Evolutionary conservation across 306 rosid species (phyloP).

Genomic region (Gillenia trifoliata): DNA sequence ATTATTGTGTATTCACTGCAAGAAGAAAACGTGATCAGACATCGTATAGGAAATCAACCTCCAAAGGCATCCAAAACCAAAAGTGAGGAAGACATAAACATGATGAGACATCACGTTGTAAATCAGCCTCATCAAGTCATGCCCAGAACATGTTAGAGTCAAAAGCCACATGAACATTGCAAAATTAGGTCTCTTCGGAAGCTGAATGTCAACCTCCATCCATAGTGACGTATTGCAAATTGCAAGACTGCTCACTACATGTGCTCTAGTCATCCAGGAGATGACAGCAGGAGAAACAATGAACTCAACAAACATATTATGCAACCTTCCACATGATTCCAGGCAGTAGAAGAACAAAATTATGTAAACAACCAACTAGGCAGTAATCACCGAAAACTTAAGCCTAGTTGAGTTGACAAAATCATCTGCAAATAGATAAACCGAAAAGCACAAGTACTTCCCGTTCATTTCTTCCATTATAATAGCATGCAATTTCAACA

Average conservation of each 20-base stretch:
- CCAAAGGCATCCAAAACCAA: neutral
- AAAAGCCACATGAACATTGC: neutral
- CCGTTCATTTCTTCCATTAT: neutral
- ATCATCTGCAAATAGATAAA: neutral
- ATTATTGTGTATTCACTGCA: slow-evolving; percentile 37
- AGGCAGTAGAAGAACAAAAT: neutral
- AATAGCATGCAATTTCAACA: neutral
- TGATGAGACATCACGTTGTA: neutral
- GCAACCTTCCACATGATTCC: neutral
- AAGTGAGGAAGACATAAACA: neutral
- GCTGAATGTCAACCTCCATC: neutral
- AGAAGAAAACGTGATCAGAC: neutral
- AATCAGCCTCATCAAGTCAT: neutral
- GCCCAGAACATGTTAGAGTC: neutral
- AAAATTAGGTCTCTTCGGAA: neutral
- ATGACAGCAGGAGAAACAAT: neutral
- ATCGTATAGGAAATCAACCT: neutral
- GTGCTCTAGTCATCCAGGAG: neutral
- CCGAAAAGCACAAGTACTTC: neutral
- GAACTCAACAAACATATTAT: neutral
- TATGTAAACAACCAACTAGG: neutral
- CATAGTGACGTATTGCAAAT: neutral
- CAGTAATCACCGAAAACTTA: neutral
- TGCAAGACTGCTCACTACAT: no score
- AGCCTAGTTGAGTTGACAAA: neutral